Percentiles rank a stretch among this genome's conserved stretches.
phyloP scores from a whole-genome alignment of 2,329 filamentous ascomycete species.

The Chaetomiaceae sp. region DNA sequence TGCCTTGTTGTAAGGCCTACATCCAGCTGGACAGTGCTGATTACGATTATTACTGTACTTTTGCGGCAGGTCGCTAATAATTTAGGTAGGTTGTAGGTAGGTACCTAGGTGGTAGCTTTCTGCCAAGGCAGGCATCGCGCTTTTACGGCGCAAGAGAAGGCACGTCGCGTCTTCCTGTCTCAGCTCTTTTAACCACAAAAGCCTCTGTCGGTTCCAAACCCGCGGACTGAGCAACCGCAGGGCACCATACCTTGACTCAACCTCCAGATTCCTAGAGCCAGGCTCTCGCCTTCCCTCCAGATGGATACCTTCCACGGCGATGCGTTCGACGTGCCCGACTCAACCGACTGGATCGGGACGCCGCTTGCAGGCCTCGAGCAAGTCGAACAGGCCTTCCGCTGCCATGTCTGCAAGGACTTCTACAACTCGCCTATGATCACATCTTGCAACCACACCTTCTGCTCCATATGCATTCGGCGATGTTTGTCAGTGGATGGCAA shows the following conservation, averaged over 20 bases:
- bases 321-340: conserved; percentile 56
- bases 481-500: conserved; percentile 78
- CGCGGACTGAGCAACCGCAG: too few relatives aligned
- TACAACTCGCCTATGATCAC: conserved; percentile 93
- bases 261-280: too few relatives aligned
- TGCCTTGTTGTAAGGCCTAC: neutral
- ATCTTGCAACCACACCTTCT: conserved; percentile 92
- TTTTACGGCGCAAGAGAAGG: too few relatives aligned
- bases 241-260: neutral
- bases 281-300: too few relatives aligned
- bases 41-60: neutral
- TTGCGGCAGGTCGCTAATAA: neutral
- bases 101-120: too few relatives aligned
- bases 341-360: conserved; percentile 80
- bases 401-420: conserved; percentile 98
- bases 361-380: conserved; percentile 60
- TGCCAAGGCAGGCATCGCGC: too few relatives aligned
- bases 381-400: conserved; percentile 82
- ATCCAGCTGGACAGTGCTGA: neutral
- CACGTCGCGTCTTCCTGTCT: too few relatives aligned
- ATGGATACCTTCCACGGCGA: conserved; percentile 21
- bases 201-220: too few relatives aligned
- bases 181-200: neutral
- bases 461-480: conserved; percentile 88
- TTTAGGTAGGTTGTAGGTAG: too few relatives aligned